Base-by-base conservation (phyloP, 1,284 basidiomycete species). In the Pterulicium gracile region DNA sequence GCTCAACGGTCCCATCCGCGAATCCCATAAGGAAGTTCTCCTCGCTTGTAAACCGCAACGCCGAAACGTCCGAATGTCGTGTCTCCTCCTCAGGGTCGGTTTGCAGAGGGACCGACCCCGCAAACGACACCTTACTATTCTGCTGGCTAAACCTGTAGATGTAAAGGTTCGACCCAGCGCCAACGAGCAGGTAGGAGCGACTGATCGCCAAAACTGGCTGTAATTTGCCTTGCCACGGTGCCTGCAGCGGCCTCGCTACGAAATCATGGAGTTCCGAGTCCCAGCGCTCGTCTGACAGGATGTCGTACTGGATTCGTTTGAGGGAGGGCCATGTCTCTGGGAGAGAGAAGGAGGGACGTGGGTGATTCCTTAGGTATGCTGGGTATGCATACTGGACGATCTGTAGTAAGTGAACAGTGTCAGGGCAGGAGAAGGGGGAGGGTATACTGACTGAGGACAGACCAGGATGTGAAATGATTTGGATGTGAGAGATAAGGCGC, bases 241-340 rank as follows among this genome's bases (percentile, higher is more conserved):
- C 66, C n/a, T 77, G 74, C 13, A 88, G 66, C 1, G 84, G 84
- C 2, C 81, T 73, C 2, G 83, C 81, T 27, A 82, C 61, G 51
- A 85, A 83, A 44, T 62, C 55, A 41, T 60, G 57, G 13, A 54
- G 56, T n/a, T n/a, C n/a, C n/a, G n/a, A n/a, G 2, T 63, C 52
- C 85, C 85, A 88, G 14, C 74, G 66, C 3, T 56, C 51, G 55
- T 86, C 81, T 1, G 72, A 60, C 4, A 77, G 57, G 15, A 61
- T 59, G 53, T 83, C 66, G 55, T 82, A 79, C 45, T 68, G 70
- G 18, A 73, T 70, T 50, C 70, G 69, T 1, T 55, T 60, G 21
- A 62, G 59, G 2, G 73, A 53, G 18, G 65, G 58, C 79, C 82
- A 83, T 2, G 73, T 62, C 35, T 63, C 66, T 1, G 63, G 59